phyloP scores from a whole-genome alignment of 805 yeast species.

The Maudiozyma barnettii region DNA sequence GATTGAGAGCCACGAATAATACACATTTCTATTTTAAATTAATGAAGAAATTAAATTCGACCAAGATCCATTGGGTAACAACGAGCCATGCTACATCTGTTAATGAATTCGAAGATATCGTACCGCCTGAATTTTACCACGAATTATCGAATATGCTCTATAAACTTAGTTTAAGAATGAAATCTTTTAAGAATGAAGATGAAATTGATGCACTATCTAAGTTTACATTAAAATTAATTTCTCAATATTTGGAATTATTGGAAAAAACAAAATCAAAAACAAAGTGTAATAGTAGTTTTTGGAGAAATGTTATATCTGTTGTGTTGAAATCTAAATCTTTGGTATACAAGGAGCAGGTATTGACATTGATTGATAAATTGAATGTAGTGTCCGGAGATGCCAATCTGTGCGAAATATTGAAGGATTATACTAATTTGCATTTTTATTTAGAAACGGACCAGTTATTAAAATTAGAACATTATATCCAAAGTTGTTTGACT shows the following conservation, averaged over 20 bases:
- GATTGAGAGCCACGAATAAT: conserved; percentile 13
- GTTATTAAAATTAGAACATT: conserved; percentile 8
- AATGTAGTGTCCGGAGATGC: background rate
- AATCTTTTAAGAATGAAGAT: background rate
- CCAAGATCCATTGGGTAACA: conserved; percentile 18
- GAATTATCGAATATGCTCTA: conserved; percentile 21
- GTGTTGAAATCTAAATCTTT: conserved; percentile 15
- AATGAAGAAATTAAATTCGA: conserved; percentile 14
- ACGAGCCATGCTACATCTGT: conserved; percentile 6
- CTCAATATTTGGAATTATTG: conserved; percentile 5
- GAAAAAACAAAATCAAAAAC: background rate
- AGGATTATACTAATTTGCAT: conserved; percentile 8
- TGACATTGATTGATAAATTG: background rate
- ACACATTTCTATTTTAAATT: conserved; percentile 15
- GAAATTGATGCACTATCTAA: conserved; percentile 12
- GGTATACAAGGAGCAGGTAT: conserved; percentile 2
- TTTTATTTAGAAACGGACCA: conserved; percentile 21
- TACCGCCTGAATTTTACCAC: conserved; percentile 22
- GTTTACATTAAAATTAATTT: conserved; percentile 13
- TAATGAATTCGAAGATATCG: background rate
- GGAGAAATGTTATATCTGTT: conserved; percentile 11
- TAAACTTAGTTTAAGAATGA: conserved; percentile 7
- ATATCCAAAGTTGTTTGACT: background rate
- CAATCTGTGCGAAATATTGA: background rate
- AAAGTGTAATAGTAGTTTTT: conserved; percentile 6